Evolutionary conservation across 495 filamentous ascomycete species (phyloP).

Genomic region (Penicillium paxilli): DNA sequence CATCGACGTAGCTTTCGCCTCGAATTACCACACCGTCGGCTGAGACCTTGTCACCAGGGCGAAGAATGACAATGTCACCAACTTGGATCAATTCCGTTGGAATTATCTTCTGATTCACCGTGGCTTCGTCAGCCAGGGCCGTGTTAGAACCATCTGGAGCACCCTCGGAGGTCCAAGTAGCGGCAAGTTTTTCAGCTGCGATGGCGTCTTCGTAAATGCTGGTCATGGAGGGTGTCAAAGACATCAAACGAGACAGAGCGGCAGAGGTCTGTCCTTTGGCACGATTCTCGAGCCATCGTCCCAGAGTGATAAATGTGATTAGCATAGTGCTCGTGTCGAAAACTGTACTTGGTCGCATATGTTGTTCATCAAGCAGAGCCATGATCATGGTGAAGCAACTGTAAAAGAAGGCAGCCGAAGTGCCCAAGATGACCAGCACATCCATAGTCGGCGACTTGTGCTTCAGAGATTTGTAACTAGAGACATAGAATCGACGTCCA

Average conservation of each 20-base stretch:
- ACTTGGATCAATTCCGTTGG: slow-evolving; percentile 95
- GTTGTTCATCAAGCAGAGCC: slow-evolving; percentile 66
- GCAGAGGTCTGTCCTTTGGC: slow-evolving; percentile 97
- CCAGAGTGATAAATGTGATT: slow-evolving; percentile 92
- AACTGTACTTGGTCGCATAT: slow-evolving; percentile 77
- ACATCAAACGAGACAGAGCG: slow-evolving; percentile 94
- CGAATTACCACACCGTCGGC: slow-evolving; percentile 86
- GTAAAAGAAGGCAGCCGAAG: slow-evolving; percentile 97
- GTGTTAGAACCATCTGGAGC: slow-evolving; percentile 41
- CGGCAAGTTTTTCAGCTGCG: slow-evolving; percentile 84
- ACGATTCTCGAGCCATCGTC: slow-evolving; percentile 89
- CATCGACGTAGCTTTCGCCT: slow-evolving; percentile 91
- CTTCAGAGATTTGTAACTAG: slow-evolving; percentile 85
- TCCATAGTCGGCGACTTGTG: slow-evolving; percentile 97
- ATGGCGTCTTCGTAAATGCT: slow-evolving; percentile 98
- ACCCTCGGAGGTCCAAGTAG: slow-evolving; percentile 59
- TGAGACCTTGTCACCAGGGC: slow-evolving; percentile 94
- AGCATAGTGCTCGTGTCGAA: slow-evolving; percentile 99
- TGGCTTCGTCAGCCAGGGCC: slow-evolving; percentile 49
- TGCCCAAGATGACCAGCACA: slow-evolving; percentile 90
- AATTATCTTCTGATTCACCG: slow-evolving; percentile 73
- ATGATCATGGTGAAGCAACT: slow-evolving; percentile 87
- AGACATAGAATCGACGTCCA: slow-evolving; percentile 87
- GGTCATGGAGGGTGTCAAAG: slow-evolving; percentile 91
- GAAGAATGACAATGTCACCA: slow-evolving; percentile 88